Percentiles rank a stretch among this genome's conserved stretches.
Conservation (phyloP, 139 green algal genomes). For the Chlorella sp. region DNA sequence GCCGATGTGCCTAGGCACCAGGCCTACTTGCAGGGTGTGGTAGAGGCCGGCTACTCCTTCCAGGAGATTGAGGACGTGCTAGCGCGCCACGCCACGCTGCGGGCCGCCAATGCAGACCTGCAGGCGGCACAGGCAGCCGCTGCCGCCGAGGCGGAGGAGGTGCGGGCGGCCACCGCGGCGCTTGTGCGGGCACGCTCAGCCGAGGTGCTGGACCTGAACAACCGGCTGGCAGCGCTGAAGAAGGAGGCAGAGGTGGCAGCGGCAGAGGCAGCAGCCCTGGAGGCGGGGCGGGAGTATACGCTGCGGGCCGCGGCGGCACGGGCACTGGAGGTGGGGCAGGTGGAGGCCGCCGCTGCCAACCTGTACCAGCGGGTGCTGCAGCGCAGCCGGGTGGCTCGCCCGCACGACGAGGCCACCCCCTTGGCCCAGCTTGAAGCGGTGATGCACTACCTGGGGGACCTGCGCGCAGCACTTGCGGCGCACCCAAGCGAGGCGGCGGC, state of each 20-base stretch:
- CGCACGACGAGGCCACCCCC: slow-evolving; percentile 64
- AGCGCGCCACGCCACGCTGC: slow-evolving; percentile 82
- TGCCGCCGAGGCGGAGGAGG: slow-evolving; percentile 58
- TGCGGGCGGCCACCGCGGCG: slow-evolving; percentile 28
- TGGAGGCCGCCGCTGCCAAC: slow-evolving; percentile 76
- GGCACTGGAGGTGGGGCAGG: slow-evolving; percentile 87
- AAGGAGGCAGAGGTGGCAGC: slow-evolving; percentile 83
- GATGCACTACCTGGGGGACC: slow-evolving; percentile 85
- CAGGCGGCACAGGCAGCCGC: slow-evolving; percentile 66
- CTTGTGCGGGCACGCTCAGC: slow-evolving; percentile 76
- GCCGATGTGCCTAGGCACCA: slow-evolving; percentile 85
- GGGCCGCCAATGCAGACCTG: slow-evolving; percentile 86
- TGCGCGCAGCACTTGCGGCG: slow-evolving; percentile 40
- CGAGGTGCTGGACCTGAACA: slow-evolving; percentile 89
- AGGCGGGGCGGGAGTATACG: slow-evolving; percentile 77
- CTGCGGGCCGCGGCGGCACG: slow-evolving; percentile 75
- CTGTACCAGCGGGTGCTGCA: slow-evolving; percentile 77
- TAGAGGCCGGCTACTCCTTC: slow-evolving; percentile 87
- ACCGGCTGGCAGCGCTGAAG: slow-evolving; percentile 81
- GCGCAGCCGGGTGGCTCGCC: slow-evolving; percentile 70
- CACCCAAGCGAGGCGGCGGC: not conserved
- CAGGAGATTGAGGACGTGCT: slow-evolving; percentile 90
- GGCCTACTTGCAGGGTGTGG: slow-evolving; percentile 86
- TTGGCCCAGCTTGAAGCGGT: slow-evolving; percentile 89
- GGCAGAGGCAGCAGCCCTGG: slow-evolving; percentile 64